Evolutionary conservation across 192 early-diverging fungal genomes (phyloP).

Genomic region (Umbelopsis vinacea): DNA sequence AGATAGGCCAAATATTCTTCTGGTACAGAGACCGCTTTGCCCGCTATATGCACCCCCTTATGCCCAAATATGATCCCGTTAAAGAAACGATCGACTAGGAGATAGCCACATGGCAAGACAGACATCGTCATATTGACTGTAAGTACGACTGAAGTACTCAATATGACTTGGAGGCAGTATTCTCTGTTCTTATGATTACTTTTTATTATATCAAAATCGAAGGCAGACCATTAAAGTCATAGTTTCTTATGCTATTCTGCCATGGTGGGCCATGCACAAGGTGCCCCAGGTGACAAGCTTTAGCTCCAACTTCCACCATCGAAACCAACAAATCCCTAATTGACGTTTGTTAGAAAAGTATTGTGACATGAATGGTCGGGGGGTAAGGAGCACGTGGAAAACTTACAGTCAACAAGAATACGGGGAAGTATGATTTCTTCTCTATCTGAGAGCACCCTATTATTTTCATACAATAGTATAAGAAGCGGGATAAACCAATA

Average conservation of each 20-base stretch:
- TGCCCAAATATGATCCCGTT: background rate
- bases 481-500: background rate
- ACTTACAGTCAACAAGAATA: constrained; percentile 83
- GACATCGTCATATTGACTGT: background rate
- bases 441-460: constrained; percentile 82
- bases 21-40: background rate
- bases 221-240: too few relatives aligned
- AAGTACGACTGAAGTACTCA: too few relatives aligned
- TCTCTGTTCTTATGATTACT: too few relatives aligned
- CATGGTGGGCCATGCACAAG: too few relatives aligned
- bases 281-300: too few relatives aligned
- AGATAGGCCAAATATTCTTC: too few relatives aligned
- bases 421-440: constrained; percentile 91
- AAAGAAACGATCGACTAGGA: background rate
- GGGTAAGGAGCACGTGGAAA: constrained; percentile 1
- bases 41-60: constrained; percentile 6
- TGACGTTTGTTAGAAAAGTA: background rate
- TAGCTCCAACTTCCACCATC: constrained; percentile 59
- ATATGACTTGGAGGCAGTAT: background rate
- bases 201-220: too few relatives aligned
- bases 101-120: constrained; percentile 13
- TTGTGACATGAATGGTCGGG: background rate
- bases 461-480: background rate
- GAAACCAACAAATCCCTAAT: constrained; percentile 71
- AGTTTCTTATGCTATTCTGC: too few relatives aligned